These are phyloP conservation scores for Meyerozyma sp. DNA, from an alignment of 1,139 yeast species.

Conservation along the genomic window DNA sequence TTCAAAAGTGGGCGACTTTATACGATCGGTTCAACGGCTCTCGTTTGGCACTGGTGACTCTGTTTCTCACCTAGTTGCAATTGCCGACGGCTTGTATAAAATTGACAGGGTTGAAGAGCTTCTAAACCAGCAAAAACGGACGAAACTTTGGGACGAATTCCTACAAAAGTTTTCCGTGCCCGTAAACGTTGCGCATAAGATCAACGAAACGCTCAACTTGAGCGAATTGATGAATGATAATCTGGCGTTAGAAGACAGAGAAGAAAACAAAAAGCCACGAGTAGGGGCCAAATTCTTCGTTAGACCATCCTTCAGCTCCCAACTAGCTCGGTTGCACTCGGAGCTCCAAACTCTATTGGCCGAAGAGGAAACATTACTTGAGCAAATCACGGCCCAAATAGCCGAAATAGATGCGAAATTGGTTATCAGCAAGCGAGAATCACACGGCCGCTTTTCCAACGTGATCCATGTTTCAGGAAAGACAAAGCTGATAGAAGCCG, in stretches of 20 bases:
- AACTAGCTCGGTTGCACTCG: constrained; percentile 19
- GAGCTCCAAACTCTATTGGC: constrained; percentile 23
- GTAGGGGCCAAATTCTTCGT: background rate
- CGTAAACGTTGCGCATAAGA: constrained; percentile 19
- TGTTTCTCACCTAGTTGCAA: constrained; percentile 23
- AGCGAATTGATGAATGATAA: constrained; percentile 2
- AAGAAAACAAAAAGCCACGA: background rate
- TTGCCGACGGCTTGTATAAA: constrained; percentile 29
- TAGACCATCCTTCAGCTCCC: background rate
- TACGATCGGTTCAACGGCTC: constrained; percentile 32
- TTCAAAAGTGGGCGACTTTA: constrained; percentile 31
- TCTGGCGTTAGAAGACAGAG: constrained; percentile 5
- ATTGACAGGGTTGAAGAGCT: constrained; percentile 19
- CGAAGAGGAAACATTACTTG: constrained; percentile 19
- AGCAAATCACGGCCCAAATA: constrained; percentile 15
- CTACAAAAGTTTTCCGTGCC: constrained; percentile 26
- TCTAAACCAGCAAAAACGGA: constrained; percentile 14
- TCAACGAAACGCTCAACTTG: constrained; percentile 23
- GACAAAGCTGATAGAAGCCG: constrained; percentile 20
- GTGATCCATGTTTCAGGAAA: constrained; percentile 32
- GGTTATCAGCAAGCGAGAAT: constrained; percentile 20
- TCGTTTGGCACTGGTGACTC: constrained; percentile 33
- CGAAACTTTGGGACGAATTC: constrained; percentile 11
- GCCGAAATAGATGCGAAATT: constrained; percentile 25
- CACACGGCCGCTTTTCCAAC: constrained; percentile 27